Conservation (phyloP, 352 stramenopile genomes). For the Sclerospora graminicola region DNA sequence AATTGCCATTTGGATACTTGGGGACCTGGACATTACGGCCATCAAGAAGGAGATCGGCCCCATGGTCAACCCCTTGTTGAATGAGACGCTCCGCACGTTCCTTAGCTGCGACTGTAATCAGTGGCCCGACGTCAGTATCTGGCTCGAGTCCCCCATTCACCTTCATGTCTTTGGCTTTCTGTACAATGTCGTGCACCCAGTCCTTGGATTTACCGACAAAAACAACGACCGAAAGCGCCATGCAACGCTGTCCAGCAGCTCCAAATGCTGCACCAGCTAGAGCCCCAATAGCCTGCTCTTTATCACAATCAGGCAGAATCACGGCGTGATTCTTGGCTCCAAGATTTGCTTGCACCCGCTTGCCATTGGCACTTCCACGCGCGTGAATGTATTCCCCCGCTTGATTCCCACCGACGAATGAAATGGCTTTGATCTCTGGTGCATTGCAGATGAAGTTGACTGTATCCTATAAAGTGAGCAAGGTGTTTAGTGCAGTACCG, state of each 20-base stretch:
- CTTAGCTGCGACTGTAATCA: conserved; percentile 88
- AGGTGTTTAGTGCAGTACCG: too few relatives aligned
- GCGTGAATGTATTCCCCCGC: conserved; percentile 93
- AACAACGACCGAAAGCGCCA: conserved; percentile 93
- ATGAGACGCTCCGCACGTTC: conserved; percentile 86
- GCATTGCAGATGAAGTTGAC: conserved; percentile 95
- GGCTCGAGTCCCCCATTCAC: conserved; percentile 82
- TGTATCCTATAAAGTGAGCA: conserved; percentile 39
- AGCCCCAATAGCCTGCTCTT: conserved; percentile 81
- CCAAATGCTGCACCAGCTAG: conserved; percentile 90
- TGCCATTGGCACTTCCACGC: conserved; percentile 80
- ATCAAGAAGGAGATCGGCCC: conserved; percentile 87
- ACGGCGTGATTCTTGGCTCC: conserved; percentile 98
- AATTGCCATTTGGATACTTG: conserved; percentile 94
- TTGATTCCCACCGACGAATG: conserved; percentile 91
- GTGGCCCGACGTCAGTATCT: conserved; percentile 67
- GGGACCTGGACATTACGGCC: conserved; percentile 83
- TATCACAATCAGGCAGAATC: conserved; percentile 91
- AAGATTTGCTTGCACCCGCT: conserved; percentile 94
- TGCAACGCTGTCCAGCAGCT: conserved; percentile 96
- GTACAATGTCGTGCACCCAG: conserved; percentile 88
- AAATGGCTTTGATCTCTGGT: conserved; percentile 92
- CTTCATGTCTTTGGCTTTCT: conserved; percentile 85
- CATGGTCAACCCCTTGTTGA: conserved; percentile 80
- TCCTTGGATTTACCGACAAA: conserved; percentile 92